Base-by-base conservation (phyloP, 2,329 filamentous ascomycete genomes). In the Xylariaceae sp. region DNA sequence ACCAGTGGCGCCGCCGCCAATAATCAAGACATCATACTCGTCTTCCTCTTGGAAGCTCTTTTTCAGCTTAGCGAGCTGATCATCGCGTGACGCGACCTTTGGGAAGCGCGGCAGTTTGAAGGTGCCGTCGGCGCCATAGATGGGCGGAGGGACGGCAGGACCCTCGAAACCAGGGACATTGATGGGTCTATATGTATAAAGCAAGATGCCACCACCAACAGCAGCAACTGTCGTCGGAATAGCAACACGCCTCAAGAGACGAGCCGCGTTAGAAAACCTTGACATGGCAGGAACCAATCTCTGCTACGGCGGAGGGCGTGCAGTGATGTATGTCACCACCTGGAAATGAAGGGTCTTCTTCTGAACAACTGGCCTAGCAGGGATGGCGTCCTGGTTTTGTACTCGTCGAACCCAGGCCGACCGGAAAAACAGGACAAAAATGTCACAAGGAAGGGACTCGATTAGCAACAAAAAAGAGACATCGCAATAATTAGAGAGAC, bases 1-100 rank as follows among this genome's bases (percentile, higher is more conserved):
- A 19, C 85, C 85, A 1, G 84, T 88, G 4, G 85, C 84, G 40
- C 85, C 85, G 45, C 78, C 84, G 32, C 85, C 85, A 62, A 88
- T 84, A 50, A 88, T 70, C 48, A 88, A 67, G 55, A 88, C 70
- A 66, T 88, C 85, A 60, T 86, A 88, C 63, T 77, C 76, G 41
- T 70, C 72, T 17, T 69, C 66, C 47, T 62, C 40, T 22, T 68
- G 61, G 20, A 62, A 64, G 40, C 65, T 65, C 68, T 74, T 64
- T 65, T 73, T 71, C 64, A 87, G 68, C 23, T 78, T 76, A 37
- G 72, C 74, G 49, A 87, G 78, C 65, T 87, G 83, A 62, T 86
- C 82, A 8, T 76, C 69, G 55, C 83, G 72, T 39, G 73, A 70
- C 67, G 80, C 84, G 45, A 80, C 70, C 42, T 67, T 69, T n/a